Base-by-base conservation (phyloP, 768 basidiomycete genomes). In the Leccinum barrowsii region DNA sequence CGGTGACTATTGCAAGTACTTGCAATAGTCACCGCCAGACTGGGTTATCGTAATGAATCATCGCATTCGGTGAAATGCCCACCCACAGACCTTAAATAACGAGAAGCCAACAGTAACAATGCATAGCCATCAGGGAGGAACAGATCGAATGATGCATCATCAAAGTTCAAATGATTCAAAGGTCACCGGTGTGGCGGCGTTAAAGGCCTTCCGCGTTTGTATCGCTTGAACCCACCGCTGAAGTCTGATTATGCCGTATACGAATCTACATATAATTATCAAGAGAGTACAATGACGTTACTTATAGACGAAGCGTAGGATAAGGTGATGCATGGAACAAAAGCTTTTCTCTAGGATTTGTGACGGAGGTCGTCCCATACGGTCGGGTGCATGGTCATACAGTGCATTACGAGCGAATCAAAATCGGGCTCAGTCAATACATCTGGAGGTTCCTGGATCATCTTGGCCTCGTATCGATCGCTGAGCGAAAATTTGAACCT, bases 321-420 rank as follows among this genome's bases (percentile, higher is more conserved):
- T 63, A 61, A 54, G 50, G 52, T 50, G 54, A 32, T 21, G 24
- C 50, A 51, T 4, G 49, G 49, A 42, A 49, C 13, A 44, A 28
- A 21, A 37, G 19, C 10, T 13, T 54, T 30, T 30, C 30, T 3
- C 42, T 53, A 69, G n/a, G 24, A 53, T 47, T 58, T 70, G 53
- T 51, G 60, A 52, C 62, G 77, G 35, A 82, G 61, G 26, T 68
- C 67, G n/a, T 77, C 68, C 83, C 84, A 86, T 17, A 76, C 79
- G 4, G 71, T 61, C 4, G 75, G 76, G 52, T 86, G 85, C 59
- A 80, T 78, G 13, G 64, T 69, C 61, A 72, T 67, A 65, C 79
- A 82, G 63, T 86, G 85, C 44, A 65, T 69, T 4, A 80, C 67
- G n/a, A 82, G 75, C 50, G 76, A 70, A 49, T 81, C 78, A 37